These are phyloP conservation scores for Canariomyces notabilis DNA, from an alignment of 2,329 filamentous ascomycete species.

Conservation along the genomic window DNA sequence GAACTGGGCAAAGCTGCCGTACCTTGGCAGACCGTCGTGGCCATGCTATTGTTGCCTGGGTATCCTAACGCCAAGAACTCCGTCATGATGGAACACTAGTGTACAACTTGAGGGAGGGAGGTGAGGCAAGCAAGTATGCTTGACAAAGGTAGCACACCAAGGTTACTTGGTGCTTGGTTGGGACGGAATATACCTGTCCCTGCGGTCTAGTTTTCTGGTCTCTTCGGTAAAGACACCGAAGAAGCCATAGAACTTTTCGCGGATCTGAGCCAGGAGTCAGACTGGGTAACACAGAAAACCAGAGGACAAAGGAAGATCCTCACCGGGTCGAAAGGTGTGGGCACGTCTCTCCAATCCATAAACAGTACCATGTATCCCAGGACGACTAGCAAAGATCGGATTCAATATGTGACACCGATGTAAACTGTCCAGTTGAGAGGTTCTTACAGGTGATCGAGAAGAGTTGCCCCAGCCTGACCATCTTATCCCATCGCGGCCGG, in stretches of 20 bases:
- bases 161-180: background rate
- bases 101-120: constrained; percentile 17
- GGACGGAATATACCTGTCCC: constrained; percentile 16
- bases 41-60: constrained; percentile 18
- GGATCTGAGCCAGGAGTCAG: constrained; percentile 30
- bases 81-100: constrained; percentile 20
- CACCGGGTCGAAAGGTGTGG: constrained; percentile 48
- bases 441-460: constrained; percentile 50
- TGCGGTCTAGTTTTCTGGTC: constrained; percentile 23
- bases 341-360: constrained; percentile 50
- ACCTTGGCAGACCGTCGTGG: constrained; percentile 11
- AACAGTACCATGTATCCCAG: constrained; percentile 55
- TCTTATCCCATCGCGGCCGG: constrained; percentile 62
- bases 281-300: background rate
- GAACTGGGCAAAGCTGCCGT: constrained; percentile 1
- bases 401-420: background rate
- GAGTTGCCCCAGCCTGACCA: constrained; percentile 60
- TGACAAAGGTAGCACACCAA: background rate
- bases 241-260: constrained; percentile 36
- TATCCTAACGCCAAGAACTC: constrained; percentile 31
- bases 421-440: background rate
- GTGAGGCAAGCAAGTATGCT: background rate
- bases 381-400: constrained; percentile 40
- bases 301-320: constrained; percentile 20
- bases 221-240: constrained; percentile 28